phyloP scores from a whole-genome alignment of 2,329 filamentous ascomycete species.

The Cordyceps cicadae region DNA sequence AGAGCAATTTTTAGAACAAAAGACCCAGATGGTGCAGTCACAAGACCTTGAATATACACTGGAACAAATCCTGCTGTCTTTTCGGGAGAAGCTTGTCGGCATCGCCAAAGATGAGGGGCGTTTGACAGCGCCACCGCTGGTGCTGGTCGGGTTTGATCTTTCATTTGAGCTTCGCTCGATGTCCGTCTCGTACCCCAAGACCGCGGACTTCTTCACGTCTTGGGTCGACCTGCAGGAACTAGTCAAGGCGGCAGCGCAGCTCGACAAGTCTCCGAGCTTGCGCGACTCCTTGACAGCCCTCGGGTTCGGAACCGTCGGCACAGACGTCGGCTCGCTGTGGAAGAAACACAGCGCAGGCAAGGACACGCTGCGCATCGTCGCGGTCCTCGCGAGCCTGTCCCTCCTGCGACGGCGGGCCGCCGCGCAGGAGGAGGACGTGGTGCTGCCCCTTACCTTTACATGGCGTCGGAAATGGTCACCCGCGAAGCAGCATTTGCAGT shows the following conservation, averaged over 20 bases:
- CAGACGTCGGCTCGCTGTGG: background rate
- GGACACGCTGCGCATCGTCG: slow-evolving; percentile 2
- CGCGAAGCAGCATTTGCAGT: background rate
- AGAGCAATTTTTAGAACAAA: background rate
- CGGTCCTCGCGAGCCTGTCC: background rate
- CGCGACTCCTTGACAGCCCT: slow-evolving; percentile 2
- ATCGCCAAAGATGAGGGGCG: background rate
- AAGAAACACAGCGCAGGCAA: slow-evolving; percentile 5
- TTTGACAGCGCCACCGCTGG: background rate
- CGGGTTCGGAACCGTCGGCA: background rate
- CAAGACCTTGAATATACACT: background rate
- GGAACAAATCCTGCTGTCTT: background rate
- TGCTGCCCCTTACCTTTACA: background rate
- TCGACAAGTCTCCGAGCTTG: background rate
- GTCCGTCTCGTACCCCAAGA: background rate
- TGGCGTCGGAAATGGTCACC: background rate
- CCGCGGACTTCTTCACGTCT: background rate
- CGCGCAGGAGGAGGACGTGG: background rate
- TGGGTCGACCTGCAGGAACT: slow-evolving; percentile 8
- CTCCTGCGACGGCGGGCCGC: background rate
- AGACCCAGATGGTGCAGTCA: background rate
- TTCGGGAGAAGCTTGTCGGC: background rate
- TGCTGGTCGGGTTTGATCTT: slow-evolving; percentile 3
- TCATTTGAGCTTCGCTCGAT: background rate
- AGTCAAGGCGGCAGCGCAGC: background rate